Percentiles rank a stretch among this genome's conserved stretches.
These are phyloP conservation scores for Cladosporium sp. DNA, from an alignment of 2,329 filamentous ascomycete genomes.

Conservation along the genomic window DNA sequence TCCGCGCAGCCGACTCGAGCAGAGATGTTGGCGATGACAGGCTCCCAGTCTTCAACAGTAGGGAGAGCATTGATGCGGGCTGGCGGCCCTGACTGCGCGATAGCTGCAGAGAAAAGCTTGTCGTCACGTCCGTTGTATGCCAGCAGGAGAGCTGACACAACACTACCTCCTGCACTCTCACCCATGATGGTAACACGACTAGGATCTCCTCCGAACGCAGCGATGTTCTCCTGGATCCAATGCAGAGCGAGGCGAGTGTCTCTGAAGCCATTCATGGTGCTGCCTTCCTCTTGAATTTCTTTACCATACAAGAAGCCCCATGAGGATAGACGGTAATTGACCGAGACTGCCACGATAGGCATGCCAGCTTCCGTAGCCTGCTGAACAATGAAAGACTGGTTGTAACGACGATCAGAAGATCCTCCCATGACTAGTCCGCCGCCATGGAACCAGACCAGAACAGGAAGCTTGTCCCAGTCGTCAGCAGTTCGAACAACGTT, in stretches of 20 bases:
- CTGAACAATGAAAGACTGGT: constrained; percentile 34
- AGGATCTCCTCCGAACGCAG: constrained; percentile 67
- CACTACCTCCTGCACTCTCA: constrained; percentile 54
- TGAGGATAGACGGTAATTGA: constrained; percentile 58
- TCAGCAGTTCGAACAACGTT: constrained; percentile 27
- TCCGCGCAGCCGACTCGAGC: constrained; percentile 25
- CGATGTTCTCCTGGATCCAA: constrained; percentile 48
- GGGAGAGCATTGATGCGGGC: constrained; percentile 27
- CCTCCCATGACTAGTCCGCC: constrained; percentile 29
- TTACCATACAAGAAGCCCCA: constrained; percentile 41
- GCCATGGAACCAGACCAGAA: constrained; percentile 31
- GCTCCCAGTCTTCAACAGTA: constrained; percentile 27
- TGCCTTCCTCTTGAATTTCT: constrained; percentile 16
- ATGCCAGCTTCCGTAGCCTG: constrained; percentile 28
- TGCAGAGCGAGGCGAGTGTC: constrained; percentile 23
- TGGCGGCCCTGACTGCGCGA: constrained; percentile 51
- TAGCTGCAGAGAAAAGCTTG: constrained; percentile 54
- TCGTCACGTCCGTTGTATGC: constrained; percentile 58
- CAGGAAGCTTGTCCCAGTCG: constrained; percentile 22
- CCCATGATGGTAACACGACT: constrained; percentile 79
- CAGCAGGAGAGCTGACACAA: constrained; percentile 52
- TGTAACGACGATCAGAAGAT: constrained; percentile 29
- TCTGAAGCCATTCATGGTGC: constrained; percentile 23
- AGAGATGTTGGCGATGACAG: constrained; percentile 32
- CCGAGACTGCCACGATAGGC: constrained; percentile 56